These are phyloP conservation scores for Macadamia integrifolia DNA, from an alignment of 164 flowering plant species.

Conservation along the genomic window DNA sequence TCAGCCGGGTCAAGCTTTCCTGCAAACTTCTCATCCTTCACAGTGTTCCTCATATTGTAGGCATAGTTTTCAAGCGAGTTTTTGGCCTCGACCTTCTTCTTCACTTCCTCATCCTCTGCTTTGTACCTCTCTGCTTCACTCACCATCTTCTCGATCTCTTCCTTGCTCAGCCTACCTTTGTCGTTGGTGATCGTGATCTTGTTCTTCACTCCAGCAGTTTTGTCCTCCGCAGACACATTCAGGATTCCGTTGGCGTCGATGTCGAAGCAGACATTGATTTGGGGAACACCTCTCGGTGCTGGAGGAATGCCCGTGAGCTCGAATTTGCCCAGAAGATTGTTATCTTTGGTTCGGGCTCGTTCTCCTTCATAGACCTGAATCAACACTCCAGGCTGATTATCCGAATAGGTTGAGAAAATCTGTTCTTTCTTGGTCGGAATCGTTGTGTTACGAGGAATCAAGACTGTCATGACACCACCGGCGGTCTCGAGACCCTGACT, in stretches of 20 bases:
- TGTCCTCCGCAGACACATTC: constrained; percentile 26
- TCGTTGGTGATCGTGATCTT: constrained; percentile 24
- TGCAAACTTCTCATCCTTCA: constrained; percentile 19
- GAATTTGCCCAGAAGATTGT: constrained; percentile 18
- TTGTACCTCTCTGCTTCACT: constrained; percentile 22
- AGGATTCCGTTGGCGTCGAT: constrained; percentile 27
- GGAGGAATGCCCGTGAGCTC: constrained; percentile 20
- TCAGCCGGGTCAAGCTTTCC: constrained; percentile 13
- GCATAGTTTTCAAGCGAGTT: constrained; percentile 14
- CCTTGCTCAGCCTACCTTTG: constrained; percentile 25
- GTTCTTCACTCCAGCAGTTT: constrained; percentile 24
- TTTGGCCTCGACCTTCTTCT: constrained; percentile 24
- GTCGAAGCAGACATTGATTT: constrained; percentile 19
- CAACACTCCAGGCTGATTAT: constrained; percentile 23
- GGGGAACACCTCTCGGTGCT: constrained; percentile 21
- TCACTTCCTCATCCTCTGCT: constrained; percentile 24
- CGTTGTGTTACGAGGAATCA: constrained; percentile 23
- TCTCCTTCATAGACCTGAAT: constrained; percentile 32
- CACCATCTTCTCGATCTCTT: constrained; percentile 27
- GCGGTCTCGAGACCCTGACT: constrained; percentile 26
- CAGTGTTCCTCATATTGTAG: constrained; percentile 20
- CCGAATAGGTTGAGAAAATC: constrained; percentile 24
- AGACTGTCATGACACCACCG: constrained; percentile 23
- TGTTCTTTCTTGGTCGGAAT: constrained; percentile 26
- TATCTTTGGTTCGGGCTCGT: constrained; percentile 19